These are phyloP conservation scores for Chenopodium berlandieri DNA, from an alignment of 148 eudicot species.

Conservation along the genomic window DNA sequence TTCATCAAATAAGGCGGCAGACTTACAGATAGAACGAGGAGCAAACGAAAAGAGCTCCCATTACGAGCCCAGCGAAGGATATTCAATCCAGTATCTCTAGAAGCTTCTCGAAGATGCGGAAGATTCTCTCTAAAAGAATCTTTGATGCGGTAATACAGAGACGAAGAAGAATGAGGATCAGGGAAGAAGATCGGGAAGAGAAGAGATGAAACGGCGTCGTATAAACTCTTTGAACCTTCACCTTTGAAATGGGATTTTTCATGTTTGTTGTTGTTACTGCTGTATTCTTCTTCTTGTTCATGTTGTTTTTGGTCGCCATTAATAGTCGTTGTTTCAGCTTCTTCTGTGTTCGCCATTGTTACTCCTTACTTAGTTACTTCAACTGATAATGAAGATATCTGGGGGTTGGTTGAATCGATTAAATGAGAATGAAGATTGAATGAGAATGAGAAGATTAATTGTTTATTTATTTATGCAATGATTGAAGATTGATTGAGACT, in stretches of 20 bases:
- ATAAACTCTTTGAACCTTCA: slow-evolving; percentile 15
- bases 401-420: no score
- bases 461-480: no score
- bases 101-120: slow-evolving; percentile 59
- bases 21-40: slow-evolving; percentile 78
- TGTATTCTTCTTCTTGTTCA: slow-evolving; percentile 5
- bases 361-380: no score
- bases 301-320: neutral
- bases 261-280: neutral
- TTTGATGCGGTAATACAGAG: slow-evolving; percentile 43
- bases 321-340: neutral
- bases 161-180: slow-evolving; percentile 27
- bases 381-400: no score
- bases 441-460: no score
- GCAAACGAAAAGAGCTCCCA: slow-evolving; percentile 64
- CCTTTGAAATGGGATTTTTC: neutral
- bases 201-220: slow-evolving; percentile 29
- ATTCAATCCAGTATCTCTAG: slow-evolving; percentile 36
- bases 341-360: neutral
- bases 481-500: no score
- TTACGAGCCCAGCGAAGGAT: slow-evolving; percentile 64
- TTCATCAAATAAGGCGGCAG: neutral
- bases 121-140: slow-evolving; percentile 43
- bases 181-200: slow-evolving; percentile 45
- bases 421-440: no score